Base-by-base conservation (phyloP, 768 basidiomycete genomes). In the Porphyrellus cyaneotinctus region DNA sequence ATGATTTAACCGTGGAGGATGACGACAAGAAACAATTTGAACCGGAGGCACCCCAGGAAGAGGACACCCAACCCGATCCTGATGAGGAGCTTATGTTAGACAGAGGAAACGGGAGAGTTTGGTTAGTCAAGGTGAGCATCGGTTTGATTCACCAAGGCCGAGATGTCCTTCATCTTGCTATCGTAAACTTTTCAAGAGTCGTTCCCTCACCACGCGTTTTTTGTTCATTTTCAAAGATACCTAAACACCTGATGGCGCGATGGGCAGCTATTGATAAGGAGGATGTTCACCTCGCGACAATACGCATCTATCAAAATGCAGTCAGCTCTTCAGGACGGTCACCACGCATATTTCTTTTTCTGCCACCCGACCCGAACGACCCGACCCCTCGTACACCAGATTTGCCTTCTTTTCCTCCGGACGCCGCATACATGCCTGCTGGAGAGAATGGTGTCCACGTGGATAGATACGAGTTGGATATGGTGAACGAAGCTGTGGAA, bases 381-480 rank as follows among this genome's bases (percentile, higher is more conserved):
- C 70, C 77, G 5, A 66, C 58, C 15, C 60, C 64, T 53, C 58
- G 66, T 18, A 49, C 63, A 46, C 24, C 61, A 20, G 55, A 54
- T 6, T 54, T 58, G 14, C 71, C 60, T 36, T 62, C 58, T 31
- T 72, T 70, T 24, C 49, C 61, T 12, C 54, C 57, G 5, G 64
- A 68, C 33, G 67, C 67, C 13, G 69, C 69, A 33, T 53, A 66
- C 49, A 66, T 69, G 39, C 66, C 68, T 12, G 42, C 56, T 22
- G 66, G 64, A 26, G 66, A 64, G 44, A 62, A 64, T 17, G 65
- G 63, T 6, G 24, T 66, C n/a, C 68, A 68, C 24, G 69, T 70
- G 6, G 87, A 88, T 61, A 80, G 84, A 68, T 97, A 92, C 72
- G 89, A 92, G 60, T 76, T 97, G 31, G 86, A 91, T 38, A 91